These are phyloP conservation scores for Arthrobotrys sphaeroides DNA, from an alignment of 2,329 filamentous ascomycete genomes.

Conservation along the genomic window DNA sequence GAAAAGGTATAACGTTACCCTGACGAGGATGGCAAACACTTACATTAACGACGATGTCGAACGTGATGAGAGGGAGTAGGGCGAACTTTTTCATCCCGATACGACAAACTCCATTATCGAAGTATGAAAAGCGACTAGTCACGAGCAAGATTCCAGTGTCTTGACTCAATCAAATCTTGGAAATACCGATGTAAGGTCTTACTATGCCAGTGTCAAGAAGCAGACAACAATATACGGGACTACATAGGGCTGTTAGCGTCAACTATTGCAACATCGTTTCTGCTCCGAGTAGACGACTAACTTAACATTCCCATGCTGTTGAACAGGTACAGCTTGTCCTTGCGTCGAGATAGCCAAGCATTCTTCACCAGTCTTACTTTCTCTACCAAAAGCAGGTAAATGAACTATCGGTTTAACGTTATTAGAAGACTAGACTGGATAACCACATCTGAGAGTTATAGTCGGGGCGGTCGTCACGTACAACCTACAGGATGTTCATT, in stretches of 20 bases:
- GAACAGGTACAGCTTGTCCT: slow-evolving; percentile 69
- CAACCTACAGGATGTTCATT: neutral
- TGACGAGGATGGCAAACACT: slow-evolving; percentile 8
- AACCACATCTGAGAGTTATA: no score
- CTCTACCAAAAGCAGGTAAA: slow-evolving; percentile 72
- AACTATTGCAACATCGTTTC: neutral
- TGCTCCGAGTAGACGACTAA: slow-evolving; percentile 54
- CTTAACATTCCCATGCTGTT: slow-evolving; percentile 70
- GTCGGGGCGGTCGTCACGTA: no score
- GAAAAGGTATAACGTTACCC: neutral
- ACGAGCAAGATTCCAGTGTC: neutral
- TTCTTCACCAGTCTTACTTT: slow-evolving; percentile 69
- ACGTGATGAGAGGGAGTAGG: slow-evolving; percentile 70
- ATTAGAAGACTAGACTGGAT: no score
- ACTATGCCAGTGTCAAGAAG: slow-evolving; percentile 70
- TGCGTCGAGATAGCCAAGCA: slow-evolving; percentile 64
- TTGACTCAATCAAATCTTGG: no score
- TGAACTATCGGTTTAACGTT: slow-evolving; percentile 62
- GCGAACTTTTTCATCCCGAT: slow-evolving; percentile 70
- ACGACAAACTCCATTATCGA: slow-evolving; percentile 67
- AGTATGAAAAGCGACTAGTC: slow-evolving; percentile 67
- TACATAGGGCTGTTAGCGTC: slow-evolving; percentile 48
- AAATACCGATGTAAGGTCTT: no score
- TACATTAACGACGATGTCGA: slow-evolving; percentile 70
- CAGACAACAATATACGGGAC: slow-evolving; percentile 61